Evolutionary conservation across 257 asterid genomes (phyloP).

Genomic region (Henckelia pumila): DNA sequence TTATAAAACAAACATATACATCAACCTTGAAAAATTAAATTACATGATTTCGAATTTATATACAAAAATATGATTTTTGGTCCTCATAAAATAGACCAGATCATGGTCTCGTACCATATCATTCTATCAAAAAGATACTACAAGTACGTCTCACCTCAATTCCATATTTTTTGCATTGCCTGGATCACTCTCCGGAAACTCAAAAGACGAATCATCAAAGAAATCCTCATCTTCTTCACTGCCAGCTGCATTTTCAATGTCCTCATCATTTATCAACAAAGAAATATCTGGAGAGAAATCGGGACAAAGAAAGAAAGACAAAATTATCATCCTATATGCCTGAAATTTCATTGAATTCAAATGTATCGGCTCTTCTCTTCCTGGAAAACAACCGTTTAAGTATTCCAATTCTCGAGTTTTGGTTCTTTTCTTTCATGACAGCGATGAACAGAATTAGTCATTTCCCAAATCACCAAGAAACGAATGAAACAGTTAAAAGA

Average conservation of each 20-base stretch:
- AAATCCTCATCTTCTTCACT: constrained; percentile 44
- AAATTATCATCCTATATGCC: constrained; percentile 31
- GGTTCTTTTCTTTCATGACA: constrained; percentile 52
- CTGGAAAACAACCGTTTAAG: constrained; percentile 61
- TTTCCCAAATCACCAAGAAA: constrained; percentile 31
- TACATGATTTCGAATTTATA: neutral
- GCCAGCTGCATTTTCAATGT: constrained; percentile 32
- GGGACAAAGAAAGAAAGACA: neutral
- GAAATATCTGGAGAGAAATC: neutral
- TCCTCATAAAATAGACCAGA: neutral
- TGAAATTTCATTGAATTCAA: constrained; percentile 35
- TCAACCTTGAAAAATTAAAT: neutral
- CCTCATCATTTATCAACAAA: neutral
- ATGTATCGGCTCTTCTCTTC: constrained; percentile 54
- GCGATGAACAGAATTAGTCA: constrained; percentile 24
- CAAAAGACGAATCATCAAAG: constrained; percentile 22
- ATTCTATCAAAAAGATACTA: neutral
- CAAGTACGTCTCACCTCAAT: constrained; percentile 44
- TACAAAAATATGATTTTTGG: neutral
- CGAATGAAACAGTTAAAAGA: constrained; percentile 11
- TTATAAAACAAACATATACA: too few relatives aligned
- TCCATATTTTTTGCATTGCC: constrained; percentile 42
- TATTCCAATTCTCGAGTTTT: constrained; percentile 36
- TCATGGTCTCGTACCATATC: neutral
- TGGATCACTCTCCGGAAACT: constrained; percentile 44